Base-by-base conservation (phyloP, 208 protist species). In the Trypanosoma platydactyli region DNA sequence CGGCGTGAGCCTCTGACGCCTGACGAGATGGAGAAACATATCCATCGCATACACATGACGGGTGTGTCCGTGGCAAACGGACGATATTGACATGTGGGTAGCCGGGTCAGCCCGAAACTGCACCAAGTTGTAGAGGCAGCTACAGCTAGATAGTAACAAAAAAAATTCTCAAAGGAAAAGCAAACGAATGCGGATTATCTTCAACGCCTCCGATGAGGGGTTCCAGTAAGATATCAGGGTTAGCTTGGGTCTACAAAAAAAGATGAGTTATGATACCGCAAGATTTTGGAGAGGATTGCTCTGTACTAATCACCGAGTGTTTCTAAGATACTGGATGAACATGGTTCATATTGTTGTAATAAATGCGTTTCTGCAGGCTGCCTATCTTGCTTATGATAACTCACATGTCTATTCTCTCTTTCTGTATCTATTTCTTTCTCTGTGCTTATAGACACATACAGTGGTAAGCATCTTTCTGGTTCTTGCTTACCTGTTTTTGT, bases 61-160 rank as follows among this genome's bases (percentile, higher is more conserved):
- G 50, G 38, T n/a, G 18, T 50, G 18, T 20, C 12, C 22, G n/a
- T 22, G 1, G 20, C n/a, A n/a, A 25, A 45, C 22, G 15, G 18
- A 25, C 13, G 25, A 22, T 49, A 6, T 16, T 42, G 27, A 7
- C 12, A 29, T 7, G 29, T n/a, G 48, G 20, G 65, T 50, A 44
- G 53, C 55, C 22, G 65, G 65, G 35, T 33, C 56, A 1, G 55
- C 48, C 22, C 65, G 13, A 44, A 71, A 71, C 25, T 71, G 57
- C 24, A 46, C 40, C 0, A 0, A 49, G 11, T 55, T 64, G 42
- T 38, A 45, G 44, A 61, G 64, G 33, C 4, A 46, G 22, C 12
- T 25, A 15, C 25, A 25, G 29, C 41, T 13, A 13, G 1, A 6
- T 35, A 25, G n/a, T 45, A 59, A 22, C 0, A 44, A 44, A 3